Evolutionary conservation across 768 basidiomycete species (phyloP), one percentile per base, ranked within the genome.

Genomic region (Krasilnikovozyma curviuscula): DNA sequence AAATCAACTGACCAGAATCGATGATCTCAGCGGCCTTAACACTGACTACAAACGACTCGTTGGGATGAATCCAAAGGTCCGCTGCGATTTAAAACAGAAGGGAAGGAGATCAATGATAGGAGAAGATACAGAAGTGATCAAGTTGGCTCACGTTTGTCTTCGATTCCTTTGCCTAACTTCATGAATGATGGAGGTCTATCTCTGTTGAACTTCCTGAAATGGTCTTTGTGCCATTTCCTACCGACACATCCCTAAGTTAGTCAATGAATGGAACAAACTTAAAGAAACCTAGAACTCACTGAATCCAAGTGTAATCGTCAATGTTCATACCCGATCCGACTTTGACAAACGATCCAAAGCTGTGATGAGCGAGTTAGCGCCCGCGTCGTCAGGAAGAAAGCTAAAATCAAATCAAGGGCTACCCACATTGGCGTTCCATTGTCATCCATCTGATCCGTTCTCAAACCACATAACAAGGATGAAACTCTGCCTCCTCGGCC

Each of bases 21-120:
- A 77, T 77, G 44, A 97, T 83, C 61, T 95, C 88, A 0, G 89
- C 83, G 0, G 84, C 91, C 65, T 97, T 97, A 48, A 97, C 75
- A 57, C 81, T 81, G 55, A 97, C 51, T 30, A 95, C 80, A 63
- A 98, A 97, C 0, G 91, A 93, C 56, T 89, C 93, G 51, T 18
- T 34, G 1, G 91, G 89, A 40, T 83, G 77, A 34, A 97, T 71
- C 63, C 89, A 93, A 13, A 89, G 65, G 62, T 98, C 88, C 0
- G 88, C 50, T 52, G 31, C 31, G 8, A 14, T 7, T 12, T 12
- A 10, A n/a, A 32, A 35, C 12, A 5, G 23, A 35, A 21, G 13
- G 13, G 40, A 35, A 28, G 19, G 12, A 25, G 23, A 39, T 31
- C 27, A 49, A 23, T n/a, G 6, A 3, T 23, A 9, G 7, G 23